A percentile compares a stretch with the other conserved stretches of the same genome.
Conservation (phyloP, 2,329 filamentous ascomycete species). For the Neospermospora avenae region DNA sequence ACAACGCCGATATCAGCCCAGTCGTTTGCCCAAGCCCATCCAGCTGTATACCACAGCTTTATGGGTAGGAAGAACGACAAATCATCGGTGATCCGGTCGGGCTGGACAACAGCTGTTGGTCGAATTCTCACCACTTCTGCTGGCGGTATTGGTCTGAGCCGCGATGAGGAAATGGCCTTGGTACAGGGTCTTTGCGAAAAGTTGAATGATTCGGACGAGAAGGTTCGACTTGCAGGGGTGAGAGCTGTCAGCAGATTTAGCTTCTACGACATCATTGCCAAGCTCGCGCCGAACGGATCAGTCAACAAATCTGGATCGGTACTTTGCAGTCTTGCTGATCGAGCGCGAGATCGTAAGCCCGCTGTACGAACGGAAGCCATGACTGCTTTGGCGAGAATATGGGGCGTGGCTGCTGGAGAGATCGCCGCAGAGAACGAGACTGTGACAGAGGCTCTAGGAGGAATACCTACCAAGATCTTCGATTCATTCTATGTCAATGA, state of each 20-base stretch:
- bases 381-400: constrained; percentile 78
- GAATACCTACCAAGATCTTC: constrained; percentile 80
- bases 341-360: constrained; percentile 81
- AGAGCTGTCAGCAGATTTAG: constrained; percentile 78
- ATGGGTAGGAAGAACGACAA: constrained; percentile 85
- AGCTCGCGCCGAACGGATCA: constrained; percentile 73
- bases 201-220: constrained; percentile 85
- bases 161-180: constrained; percentile 74
- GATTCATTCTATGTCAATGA: constrained; percentile 91
- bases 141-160: constrained; percentile 81
- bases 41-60: constrained; percentile 77
- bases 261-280: constrained; percentile 76
- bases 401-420: constrained; percentile 89
- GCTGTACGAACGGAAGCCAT: constrained; percentile 83
- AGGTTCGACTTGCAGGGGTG: constrained; percentile 85
- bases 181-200: constrained; percentile 74
- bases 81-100: constrained; percentile 73
- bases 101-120: constrained; percentile 81
- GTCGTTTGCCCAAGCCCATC: constrained; percentile 82
- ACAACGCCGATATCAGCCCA: constrained; percentile 83
- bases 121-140: constrained; percentile 89
- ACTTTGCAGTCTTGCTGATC: constrained; percentile 76
- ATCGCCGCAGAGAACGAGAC: constrained; percentile 78
- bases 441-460: constrained; percentile 70
- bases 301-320: constrained; percentile 75